Evolutionary conservation across 306 rosid genomes (phyloP).

Genomic region (Casuarina cunninghamiana): DNA sequence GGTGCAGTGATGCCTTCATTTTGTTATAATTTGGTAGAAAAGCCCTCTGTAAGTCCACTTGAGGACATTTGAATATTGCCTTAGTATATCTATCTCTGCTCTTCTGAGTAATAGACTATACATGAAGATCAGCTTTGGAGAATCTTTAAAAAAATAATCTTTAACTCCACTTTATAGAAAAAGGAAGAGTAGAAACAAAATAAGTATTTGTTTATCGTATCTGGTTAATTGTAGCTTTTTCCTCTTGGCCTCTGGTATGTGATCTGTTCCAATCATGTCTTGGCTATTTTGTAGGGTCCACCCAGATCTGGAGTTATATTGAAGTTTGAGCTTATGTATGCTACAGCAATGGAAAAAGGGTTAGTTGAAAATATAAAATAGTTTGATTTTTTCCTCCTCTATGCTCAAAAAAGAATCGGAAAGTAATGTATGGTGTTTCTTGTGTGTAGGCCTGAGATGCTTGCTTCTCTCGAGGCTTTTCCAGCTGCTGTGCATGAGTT

Average conservation of each 20-base stretch:
- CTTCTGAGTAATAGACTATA: neutral
- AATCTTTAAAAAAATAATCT: neutral
- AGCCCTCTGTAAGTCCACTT: neutral
- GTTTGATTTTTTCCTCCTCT: neutral
- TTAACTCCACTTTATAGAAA: neutral
- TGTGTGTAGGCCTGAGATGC: constrained; percentile 44
- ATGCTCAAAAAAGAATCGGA: constrained; percentile 20
- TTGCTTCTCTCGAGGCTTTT: constrained; percentile 47
- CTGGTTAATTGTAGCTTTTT: neutral
- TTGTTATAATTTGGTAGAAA: neutral
- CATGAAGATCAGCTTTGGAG: neutral
- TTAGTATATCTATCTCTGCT: neutral
- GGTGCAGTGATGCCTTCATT: neutral
- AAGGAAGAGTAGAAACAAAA: neutral
- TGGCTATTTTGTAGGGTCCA: constrained; percentile 57
- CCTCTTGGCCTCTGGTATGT: neutral
- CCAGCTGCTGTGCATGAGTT: constrained; percentile 62
- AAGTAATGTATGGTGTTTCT: constrained; percentile 38
- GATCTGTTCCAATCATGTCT: neutral
- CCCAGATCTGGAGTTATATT: constrained; percentile 65
- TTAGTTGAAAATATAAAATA: constrained; percentile 36
- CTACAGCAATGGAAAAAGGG: constrained; percentile 62
- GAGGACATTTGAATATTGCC: neutral
- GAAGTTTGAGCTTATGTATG: constrained; percentile 92
- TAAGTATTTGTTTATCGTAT: neutral